Conservation (phyloP, 1,284 basidiomycete genomes). For the Mycena sp. region DNA sequence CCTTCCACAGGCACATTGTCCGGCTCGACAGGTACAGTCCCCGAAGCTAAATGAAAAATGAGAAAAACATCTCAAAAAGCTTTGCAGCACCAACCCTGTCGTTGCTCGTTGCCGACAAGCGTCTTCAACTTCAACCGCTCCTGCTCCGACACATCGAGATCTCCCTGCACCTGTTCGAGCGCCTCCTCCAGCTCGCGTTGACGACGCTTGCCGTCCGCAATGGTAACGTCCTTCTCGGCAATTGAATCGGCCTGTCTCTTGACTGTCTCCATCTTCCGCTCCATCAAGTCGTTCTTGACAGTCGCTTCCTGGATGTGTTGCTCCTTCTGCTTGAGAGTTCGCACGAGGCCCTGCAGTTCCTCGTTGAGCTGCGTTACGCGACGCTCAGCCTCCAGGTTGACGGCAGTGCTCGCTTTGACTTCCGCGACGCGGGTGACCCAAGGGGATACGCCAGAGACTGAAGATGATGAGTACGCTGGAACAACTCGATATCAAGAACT, state of each 20-base stretch:
- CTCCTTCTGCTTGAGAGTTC: constrained; percentile 87
- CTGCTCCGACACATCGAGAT: constrained; percentile 87
- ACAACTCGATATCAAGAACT: constrained; percentile 36
- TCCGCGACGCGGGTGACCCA: constrained; percentile 91
- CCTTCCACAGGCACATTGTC: constrained; percentile 77
- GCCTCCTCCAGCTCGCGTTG: constrained; percentile 92
- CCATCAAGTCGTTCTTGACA: constrained; percentile 96
- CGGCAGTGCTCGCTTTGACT: constrained; percentile 83
- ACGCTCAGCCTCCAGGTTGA: constrained; percentile 93
- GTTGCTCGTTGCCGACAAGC: constrained; percentile 67
- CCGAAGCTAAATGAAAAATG: constrained; percentile 46
- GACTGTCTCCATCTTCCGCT: constrained; percentile 88
- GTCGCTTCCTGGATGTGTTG: constrained; percentile 88
- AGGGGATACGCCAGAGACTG: constrained; percentile 83
- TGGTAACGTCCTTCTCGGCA: constrained; percentile 81
- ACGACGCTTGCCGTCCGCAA: constrained; percentile 85
- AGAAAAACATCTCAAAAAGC: constrained; percentile 23
- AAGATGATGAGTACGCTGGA: constrained; percentile 7
- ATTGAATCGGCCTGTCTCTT: constrained; percentile 91
- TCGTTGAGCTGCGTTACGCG: constrained; percentile 88
- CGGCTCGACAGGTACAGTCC: constrained; percentile 61
- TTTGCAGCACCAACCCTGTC: constrained; percentile 65
- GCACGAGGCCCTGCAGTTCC: constrained; percentile 87
- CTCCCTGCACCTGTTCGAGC: constrained; percentile 91
- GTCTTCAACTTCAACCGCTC: constrained; percentile 88